phyloP scores from a whole-genome alignment of 2,329 filamentous ascomycete species.

The Talaromyces sp. region DNA sequence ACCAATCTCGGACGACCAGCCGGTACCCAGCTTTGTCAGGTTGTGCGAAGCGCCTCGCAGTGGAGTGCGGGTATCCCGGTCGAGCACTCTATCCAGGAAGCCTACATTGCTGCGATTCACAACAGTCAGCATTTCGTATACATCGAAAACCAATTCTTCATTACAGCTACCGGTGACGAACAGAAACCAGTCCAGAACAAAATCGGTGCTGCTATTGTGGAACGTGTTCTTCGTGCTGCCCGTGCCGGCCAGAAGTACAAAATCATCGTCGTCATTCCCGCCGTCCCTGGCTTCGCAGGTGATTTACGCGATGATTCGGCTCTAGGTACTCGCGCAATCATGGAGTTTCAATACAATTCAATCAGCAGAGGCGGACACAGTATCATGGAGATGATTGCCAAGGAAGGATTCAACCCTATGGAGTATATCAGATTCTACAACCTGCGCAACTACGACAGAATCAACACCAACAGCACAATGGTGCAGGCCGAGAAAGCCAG shows the following conservation, averaged over 20 bases:
- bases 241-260: constrained; percentile 84
- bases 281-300: constrained; percentile 88
- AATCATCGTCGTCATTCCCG: constrained; percentile 83
- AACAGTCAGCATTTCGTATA: constrained; percentile 91
- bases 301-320: constrained; percentile 81
- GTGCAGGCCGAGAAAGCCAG: constrained; percentile 35
- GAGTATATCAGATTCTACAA: constrained; percentile 94
- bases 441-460: constrained; percentile 82
- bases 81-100: constrained; percentile 79
- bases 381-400: constrained; percentile 74
- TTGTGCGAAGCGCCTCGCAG: constrained; percentile 76
- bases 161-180: constrained; percentile 81
- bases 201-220: constrained; percentile 86
- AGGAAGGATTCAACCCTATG: constrained; percentile 70
- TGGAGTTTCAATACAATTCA: constrained; percentile 98
- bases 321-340: constrained; percentile 83
- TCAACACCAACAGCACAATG: constrained; percentile 53
- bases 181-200: constrained; percentile 84
- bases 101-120: constrained; percentile 77
- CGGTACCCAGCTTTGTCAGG: constrained; percentile 35
- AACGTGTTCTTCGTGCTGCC: constrained; percentile 74
- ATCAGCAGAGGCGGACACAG: constrained; percentile 89
- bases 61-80: constrained; percentile 91
- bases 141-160: constrained; percentile 99
- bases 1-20: constrained; percentile 13